These are phyloP conservation scores for Nicotiana tomentosiformis DNA, from an alignment of 257 asterid species.

Conservation along the genomic window DNA sequence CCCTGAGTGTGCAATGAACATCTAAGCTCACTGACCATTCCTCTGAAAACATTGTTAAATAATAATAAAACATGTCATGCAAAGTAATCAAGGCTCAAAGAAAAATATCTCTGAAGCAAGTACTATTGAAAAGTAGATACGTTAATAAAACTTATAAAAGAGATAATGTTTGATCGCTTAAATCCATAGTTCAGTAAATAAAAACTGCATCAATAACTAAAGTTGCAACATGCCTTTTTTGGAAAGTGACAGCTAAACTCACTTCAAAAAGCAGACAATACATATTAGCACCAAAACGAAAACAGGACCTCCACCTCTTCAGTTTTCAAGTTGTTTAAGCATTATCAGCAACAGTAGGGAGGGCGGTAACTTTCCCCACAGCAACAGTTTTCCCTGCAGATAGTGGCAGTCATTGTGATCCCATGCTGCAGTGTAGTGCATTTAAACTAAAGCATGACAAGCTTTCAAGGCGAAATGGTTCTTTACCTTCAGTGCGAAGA, in stretches of 20 bases:
- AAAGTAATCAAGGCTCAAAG: not conserved
- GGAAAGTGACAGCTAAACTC: not conserved
- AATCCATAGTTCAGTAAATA: not conserved
- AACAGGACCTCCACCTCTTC: not conserved
- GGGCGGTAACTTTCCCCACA: conserved; percentile 49
- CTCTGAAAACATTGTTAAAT: not conserved
- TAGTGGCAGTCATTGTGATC: not conserved
- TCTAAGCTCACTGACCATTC: not conserved
- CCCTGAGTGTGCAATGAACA: not conserved
- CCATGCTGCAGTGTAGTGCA: not conserved
- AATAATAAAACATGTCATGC: not conserved
- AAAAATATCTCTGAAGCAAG: not conserved
- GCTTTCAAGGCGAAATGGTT: not conserved
- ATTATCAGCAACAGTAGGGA: conserved; percentile 21
- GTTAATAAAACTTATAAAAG: not conserved
- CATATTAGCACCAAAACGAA: not conserved
- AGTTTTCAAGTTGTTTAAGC: conserved; percentile 13
- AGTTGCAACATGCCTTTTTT: not conserved
- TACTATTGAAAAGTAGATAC: not conserved
- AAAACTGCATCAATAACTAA: not conserved
- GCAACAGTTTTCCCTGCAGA: conserved; percentile 75
- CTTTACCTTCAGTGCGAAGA: conserved; percentile 85
- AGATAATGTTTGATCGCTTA: not conserved
- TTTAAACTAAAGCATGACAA: conserved; percentile 6
- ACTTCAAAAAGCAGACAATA: not conserved